phyloP scores from a whole-genome alignment of 768 basidiomycete species.

The Leccinum subtestaceum region DNA sequence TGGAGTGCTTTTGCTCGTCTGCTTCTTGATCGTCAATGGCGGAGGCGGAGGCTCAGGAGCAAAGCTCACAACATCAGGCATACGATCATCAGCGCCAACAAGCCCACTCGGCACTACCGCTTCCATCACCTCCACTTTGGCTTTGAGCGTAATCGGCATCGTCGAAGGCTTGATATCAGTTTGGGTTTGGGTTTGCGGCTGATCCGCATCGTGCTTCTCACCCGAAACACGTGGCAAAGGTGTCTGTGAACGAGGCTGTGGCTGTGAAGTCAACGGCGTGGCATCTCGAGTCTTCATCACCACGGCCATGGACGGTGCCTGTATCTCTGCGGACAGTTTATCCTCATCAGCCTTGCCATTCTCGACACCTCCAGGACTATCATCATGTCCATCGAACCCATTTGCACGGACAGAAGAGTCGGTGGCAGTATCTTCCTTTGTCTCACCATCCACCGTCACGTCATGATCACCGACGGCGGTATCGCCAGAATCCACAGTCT shows the following conservation, averaged over 20 bases:
- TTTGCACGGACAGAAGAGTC: slow-evolving; percentile 1
- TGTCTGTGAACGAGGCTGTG: neutral
- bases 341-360: neutral
- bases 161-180: slow-evolving; percentile 2
- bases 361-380: neutral
- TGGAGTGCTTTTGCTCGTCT: slow-evolving; percentile 15
- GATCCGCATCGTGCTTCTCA: slow-evolving; percentile 4
- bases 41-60: slow-evolving; percentile 33
- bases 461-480: slow-evolving; percentile 6
- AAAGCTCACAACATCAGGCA: slow-evolving; percentile 24
- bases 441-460: slow-evolving; percentile 10
- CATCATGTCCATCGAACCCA: slow-evolving; percentile 1
- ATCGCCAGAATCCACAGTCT: neutral
- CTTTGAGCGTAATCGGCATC: slow-evolving; percentile 14
- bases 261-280: neutral
- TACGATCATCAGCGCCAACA: slow-evolving; percentile 15
- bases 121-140: slow-evolving; percentile 30
- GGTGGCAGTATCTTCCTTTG: neutral
- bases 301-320: neutral
- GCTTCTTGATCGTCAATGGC: slow-evolving; percentile 26
- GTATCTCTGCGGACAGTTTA: neutral
- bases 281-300: neutral
- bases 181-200: slow-evolving; percentile 9
- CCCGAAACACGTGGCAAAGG: neutral
- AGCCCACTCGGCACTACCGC: slow-evolving; percentile 19